Evolutionary conservation across 257 asterid species (phyloP), one percentile per base, ranked within the genome.

Genomic region (Gardenia jasminoides): DNA sequence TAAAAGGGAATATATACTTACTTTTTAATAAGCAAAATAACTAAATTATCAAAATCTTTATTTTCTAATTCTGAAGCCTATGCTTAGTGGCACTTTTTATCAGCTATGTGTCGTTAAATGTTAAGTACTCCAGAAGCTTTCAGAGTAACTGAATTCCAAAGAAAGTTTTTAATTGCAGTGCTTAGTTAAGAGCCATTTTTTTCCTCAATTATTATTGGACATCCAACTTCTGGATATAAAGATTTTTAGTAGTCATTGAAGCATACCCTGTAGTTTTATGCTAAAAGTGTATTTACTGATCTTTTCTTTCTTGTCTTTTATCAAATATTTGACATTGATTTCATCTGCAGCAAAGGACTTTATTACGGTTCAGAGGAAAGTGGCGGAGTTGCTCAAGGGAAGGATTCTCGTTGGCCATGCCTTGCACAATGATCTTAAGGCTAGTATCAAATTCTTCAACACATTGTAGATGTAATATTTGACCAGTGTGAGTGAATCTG

Each of bases 351-450:
- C 97, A 50, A 93, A 90, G 91, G 87, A 92, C 74, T 95, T 95
- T 85, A 87, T 76, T 36, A 80, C 76, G 65, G 97, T 88, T 80
- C 99, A 93, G 90, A 88, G 75, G 87, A 84, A 90, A 84, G 97
- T 95, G 71, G 97, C 97, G 10, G 98, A 93, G 81, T 84, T 93
- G 85, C 87, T 91, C 67, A 80, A 93, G 76, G 97, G 88, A 80
- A 86, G 81, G 88, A 86, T 88, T 76, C 97, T 95, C 82, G 98
- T 93, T 33, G 99, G 99, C 66, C 99, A 95, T 87, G 99, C 99
- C 64, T 82, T 95, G 81, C 93, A 90, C 86, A 93, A 93, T 86
- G 99, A 95, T 89, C 93, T 95, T 39, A 95, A 88, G 88, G 99
- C 88, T 82, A 75, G 91, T 86, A 24, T 52, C 36, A 33, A 65